Conservation (phyloP, 257 asterid species). For the Solanum infundibuliforme region DNA sequence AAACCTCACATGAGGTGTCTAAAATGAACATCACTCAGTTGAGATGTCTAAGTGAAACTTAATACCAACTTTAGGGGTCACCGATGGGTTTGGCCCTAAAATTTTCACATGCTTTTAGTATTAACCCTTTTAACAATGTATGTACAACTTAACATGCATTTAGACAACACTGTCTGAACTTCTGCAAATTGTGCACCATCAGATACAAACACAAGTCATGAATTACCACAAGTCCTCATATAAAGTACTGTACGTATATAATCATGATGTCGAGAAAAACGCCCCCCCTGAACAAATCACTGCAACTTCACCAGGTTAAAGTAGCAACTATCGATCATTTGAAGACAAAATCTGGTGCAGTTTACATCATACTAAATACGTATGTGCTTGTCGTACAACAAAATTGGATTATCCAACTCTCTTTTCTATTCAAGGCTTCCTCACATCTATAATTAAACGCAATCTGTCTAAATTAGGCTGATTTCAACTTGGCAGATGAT, state of each 20-base stretch:
- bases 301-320: neutral
- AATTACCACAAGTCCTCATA: neutral
- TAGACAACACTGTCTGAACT: neutral
- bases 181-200: neutral
- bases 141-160: neutral
- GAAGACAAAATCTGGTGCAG: neutral
- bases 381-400: neutral
- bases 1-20: too few relatives aligned
- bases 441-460: neutral
- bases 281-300: neutral
- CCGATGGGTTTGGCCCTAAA: too few relatives aligned
- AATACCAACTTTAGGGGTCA: too few relatives aligned
- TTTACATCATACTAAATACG: neutral
- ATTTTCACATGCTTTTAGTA: too few relatives aligned
- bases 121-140: neutral
- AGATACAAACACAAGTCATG: neutral
- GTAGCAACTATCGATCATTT: neutral
- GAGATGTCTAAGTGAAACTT: too few relatives aligned
- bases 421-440: neutral
- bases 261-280: neutral
- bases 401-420: neutral
- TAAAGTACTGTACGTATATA: neutral
- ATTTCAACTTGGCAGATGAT: conserved; percentile 70
- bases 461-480: conserved; percentile 29
- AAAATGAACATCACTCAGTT: too few relatives aligned